These are phyloP conservation scores for Brachypodium distachyon DNA, from an alignment of 202 grass and related monocot genomes.

Conservation along the genomic window DNA sequence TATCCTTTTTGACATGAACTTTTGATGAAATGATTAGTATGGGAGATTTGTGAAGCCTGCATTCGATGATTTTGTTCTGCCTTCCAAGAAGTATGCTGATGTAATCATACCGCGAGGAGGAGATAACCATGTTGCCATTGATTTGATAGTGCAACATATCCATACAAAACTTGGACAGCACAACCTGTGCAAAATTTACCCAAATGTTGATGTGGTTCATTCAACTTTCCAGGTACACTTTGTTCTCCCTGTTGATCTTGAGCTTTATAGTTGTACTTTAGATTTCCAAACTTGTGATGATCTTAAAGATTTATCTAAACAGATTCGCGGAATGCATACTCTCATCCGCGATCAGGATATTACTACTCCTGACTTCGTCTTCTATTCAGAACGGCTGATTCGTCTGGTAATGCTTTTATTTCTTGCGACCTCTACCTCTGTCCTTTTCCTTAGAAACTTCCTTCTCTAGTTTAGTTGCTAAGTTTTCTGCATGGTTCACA, in stretches of 20 bases:
- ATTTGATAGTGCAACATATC: slow-evolving; percentile 88
- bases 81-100: slow-evolving; percentile 88
- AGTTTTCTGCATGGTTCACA: background rate
- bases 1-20: background rate
- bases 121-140: slow-evolving; percentile 80
- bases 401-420: slow-evolving; percentile 58
- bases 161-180: slow-evolving; percentile 69
- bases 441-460: background rate
- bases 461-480: slow-evolving; percentile 4
- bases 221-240: slow-evolving; percentile 68
- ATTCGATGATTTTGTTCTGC: slow-evolving; percentile 74
- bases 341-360: slow-evolving; percentile 84
- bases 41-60: slow-evolving; percentile 75
- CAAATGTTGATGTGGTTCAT: slow-evolving; percentile 58
- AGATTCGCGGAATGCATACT: slow-evolving; percentile 99
- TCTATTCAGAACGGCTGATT: slow-evolving; percentile 96
- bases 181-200: slow-evolving; percentile 64
- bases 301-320: slow-evolving; percentile 20
- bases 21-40: slow-evolving; percentile 46
- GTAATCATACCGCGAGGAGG: slow-evolving; percentile 64
- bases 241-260: background rate
- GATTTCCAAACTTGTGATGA: background rate
- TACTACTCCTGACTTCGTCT: slow-evolving; percentile 89
- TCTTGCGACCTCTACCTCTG: background rate
- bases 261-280: background rate